Base-by-base conservation (phyloP, 768 basidiomycete genomes). In the Termitomyces sp. region DNA sequence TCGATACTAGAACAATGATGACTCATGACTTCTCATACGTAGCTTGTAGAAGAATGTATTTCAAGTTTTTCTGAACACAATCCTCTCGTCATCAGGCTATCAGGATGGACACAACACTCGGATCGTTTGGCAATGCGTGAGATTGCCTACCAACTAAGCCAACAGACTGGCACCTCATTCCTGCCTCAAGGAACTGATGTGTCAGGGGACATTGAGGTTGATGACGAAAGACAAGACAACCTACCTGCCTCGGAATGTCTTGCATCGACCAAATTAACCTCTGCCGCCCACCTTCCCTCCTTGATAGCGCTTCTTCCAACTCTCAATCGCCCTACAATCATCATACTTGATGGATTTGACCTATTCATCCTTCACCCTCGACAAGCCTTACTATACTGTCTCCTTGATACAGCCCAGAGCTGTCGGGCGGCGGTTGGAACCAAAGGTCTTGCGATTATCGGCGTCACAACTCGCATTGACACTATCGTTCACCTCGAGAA, bases 51-150 rank as follows among this genome's bases (percentile, higher is more conserved):
- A 54, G 68, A 72, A 44, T 85, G 81, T 41, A 68, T 94, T 32
- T 60, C 72, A 16, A 60, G 73, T 1, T 64, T 86, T 9, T 62
- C 76, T 5, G 68, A 67, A 7, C 71, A 75, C 43, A 52, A 56
- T 34, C 86, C 90, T 0, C 85, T 96, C 55, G 68, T 93, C 45
- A 77, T 99, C 44, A 84, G 88, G 1, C 77, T 99, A 2, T 91
- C 89, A 21, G 97, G 94, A 0, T 84, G 91, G 71, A 80, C 85
- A 1, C 94, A 98, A 62, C 81, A 78, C 28, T 92, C 85, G 30
- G 97, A 98, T 68, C 81, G 89, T 34, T 74, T 91, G 11, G 97
- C 97, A n/a, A 81, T 98, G 68, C 84, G 89, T 11, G 94, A 97
- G 69, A 90, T 98, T 60, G 93, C 92, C 0, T 75, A 85, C 49